Percentiles rank a stretch among this genome's conserved stretches.
These are phyloP conservation scores for Eimeria maxima DNA, from an alignment of 169 alveolate species.

Conservation along the genomic window DNA sequence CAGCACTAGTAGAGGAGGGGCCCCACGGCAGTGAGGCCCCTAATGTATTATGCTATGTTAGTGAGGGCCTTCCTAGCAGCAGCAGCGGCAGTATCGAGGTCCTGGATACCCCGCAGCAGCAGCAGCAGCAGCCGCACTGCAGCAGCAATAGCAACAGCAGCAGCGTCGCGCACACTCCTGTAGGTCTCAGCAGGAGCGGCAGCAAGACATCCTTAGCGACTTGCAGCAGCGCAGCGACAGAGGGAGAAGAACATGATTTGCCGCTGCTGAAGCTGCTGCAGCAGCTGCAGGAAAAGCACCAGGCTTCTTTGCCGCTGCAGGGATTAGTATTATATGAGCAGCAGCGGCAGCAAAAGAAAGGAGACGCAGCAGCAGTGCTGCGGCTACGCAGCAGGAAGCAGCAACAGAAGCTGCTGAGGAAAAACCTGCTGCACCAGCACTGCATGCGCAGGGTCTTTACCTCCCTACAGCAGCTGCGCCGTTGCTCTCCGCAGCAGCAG, in stretches of 20 bases:
- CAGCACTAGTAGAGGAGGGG: conserved; percentile 20
- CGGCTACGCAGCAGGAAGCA: conserved; percentile 17
- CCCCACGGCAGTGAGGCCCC: conserved; percentile 73
- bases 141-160: conserved; percentile 27
- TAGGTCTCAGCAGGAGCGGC: conserved; percentile 55
- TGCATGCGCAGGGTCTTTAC: background rate
- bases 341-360: background rate
- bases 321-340: conserved; percentile 6
- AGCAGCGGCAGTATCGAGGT: conserved; percentile 38
- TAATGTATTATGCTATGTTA: conserved; percentile 1
- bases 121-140: background rate
- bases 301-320: conserved; percentile 20
- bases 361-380: background rate
- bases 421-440: conserved; percentile 44
- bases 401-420: conserved; percentile 32
- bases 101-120: background rate
- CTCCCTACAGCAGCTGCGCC: background rate
- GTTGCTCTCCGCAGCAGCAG: background rate
- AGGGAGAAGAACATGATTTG: background rate
- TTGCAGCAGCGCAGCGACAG: conserved; percentile 34
- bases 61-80: conserved; percentile 38
- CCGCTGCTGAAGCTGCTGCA: conserved; percentile 45
- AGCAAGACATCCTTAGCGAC: conserved; percentile 31
- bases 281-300: conserved; percentile 35
- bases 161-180: background rate